Conservation (phyloP, 495 filamentous ascomycete species). For the Cercophora sp. region DNA sequence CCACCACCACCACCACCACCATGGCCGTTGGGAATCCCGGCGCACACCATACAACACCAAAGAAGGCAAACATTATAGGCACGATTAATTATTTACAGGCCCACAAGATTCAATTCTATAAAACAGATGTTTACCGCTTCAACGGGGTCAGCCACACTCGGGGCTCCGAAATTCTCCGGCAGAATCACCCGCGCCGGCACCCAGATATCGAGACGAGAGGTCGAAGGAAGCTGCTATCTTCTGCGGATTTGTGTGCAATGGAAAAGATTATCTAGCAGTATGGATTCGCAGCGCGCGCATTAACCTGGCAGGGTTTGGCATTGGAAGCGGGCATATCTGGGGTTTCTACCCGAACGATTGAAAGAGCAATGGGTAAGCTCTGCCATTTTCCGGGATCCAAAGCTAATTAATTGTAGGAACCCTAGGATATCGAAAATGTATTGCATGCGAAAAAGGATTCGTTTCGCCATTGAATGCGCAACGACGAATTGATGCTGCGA, state of each 20-base stretch:
- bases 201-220: slow-evolving; percentile 1
- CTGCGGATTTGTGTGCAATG: neutral
- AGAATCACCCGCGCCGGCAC: neutral
- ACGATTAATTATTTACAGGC: too few relatives aligned
- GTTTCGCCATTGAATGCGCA: neutral
- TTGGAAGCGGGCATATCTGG: neutral
- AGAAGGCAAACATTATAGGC: too few relatives aligned
- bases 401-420: too few relatives aligned
- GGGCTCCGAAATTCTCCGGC: neutral
- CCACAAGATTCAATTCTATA: too few relatives aligned
- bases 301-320: slow-evolving; percentile 5
- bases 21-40: too few relatives aligned
- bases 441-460: slow-evolving; percentile 4
- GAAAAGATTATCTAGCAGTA: neutral
- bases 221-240: neutral
- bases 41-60: too few relatives aligned
- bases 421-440: slow-evolving; percentile 2
- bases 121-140: too few relatives aligned
- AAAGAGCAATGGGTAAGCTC: neutral
- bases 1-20: too few relatives aligned
- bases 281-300: neutral
- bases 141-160: neutral
- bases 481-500: neutral
- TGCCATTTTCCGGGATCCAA: too few relatives aligned
- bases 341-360: neutral